These are phyloP conservation scores for Sclerotinia trifoliorum DNA, from an alignment of 2,329 filamentous ascomycete genomes.

Conservation along the genomic window DNA sequence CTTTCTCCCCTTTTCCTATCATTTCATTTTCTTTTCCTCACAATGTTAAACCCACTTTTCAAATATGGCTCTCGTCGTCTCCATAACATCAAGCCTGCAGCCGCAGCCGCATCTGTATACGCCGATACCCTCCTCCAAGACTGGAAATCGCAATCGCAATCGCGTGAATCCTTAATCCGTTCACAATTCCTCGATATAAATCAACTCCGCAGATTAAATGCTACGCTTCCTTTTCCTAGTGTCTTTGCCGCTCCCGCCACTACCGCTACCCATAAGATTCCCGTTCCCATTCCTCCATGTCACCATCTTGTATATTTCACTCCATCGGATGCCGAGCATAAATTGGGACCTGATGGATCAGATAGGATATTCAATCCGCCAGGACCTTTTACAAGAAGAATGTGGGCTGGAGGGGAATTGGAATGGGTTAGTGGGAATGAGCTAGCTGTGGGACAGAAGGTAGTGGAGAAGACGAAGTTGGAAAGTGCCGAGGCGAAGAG, in stretches of 20 bases:
- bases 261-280: not conserved
- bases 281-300: conserved; percentile 36
- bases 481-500: conserved; percentile 54
- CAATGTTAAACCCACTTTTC: not conserved
- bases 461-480: conserved; percentile 56
- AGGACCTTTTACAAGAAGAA: conserved; percentile 58
- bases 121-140: conserved; percentile 45
- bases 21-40: not conserved
- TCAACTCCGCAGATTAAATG: conserved; percentile 58
- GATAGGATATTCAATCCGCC: conserved; percentile 60
- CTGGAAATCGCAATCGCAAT: conserved; percentile 20
- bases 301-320: conserved; percentile 67
- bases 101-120: conserved; percentile 26
- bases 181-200: conserved; percentile 59
- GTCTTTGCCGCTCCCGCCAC: conserved; percentile 26
- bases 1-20: not conserved
- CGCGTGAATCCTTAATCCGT: conserved; percentile 44
- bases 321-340: conserved; percentile 51
- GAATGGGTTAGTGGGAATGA: conserved; percentile 46
- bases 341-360: conserved; percentile 59
- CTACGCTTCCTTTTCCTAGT: conserved; percentile 55
- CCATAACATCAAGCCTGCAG: conserved; percentile 33
- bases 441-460: conserved; percentile 54
- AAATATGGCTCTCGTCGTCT: conserved; percentile 22
- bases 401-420: conserved; percentile 67